Conservation (phyloP, 257 asterid species). For the Echites panduratus region DNA sequence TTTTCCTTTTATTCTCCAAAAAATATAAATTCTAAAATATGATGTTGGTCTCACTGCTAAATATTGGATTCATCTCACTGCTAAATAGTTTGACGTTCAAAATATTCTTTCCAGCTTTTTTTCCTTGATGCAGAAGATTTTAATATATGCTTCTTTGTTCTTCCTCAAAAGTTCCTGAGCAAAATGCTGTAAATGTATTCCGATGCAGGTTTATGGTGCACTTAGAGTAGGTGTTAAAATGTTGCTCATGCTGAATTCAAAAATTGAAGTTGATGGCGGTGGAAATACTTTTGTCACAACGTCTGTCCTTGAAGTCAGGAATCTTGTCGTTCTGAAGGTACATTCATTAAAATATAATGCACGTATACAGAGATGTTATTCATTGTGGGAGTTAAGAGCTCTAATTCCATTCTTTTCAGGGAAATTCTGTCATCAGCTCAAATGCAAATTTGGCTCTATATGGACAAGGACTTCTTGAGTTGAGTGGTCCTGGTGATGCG, state of each 20-base stretch:
- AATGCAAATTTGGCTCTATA: constrained; percentile 80
- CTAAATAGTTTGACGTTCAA: neutral
- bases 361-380: constrained; percentile 8
- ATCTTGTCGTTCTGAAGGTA: constrained; percentile 95
- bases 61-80: neutral
- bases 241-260: constrained; percentile 93
- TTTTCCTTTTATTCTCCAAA: neutral
- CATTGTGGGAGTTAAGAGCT: constrained; percentile 12
- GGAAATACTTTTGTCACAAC: constrained; percentile 68
- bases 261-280: constrained; percentile 82
- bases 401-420: constrained; percentile 41
- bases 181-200: neutral
- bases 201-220: constrained; percentile 78
- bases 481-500: constrained; percentile 89
- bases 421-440: constrained; percentile 77
- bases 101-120: neutral
- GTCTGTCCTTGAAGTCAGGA: constrained; percentile 92
- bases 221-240: constrained; percentile 81
- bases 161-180: constrained; percentile 4
- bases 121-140: neutral
- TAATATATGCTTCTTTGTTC: neutral
- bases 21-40: neutral
- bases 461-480: constrained; percentile 81
- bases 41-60: neutral
- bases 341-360: constrained; percentile 11